These are phyloP conservation scores for Crithidia sp. DNA, from an alignment of 208 protist species.

Conservation along the genomic window DNA sequence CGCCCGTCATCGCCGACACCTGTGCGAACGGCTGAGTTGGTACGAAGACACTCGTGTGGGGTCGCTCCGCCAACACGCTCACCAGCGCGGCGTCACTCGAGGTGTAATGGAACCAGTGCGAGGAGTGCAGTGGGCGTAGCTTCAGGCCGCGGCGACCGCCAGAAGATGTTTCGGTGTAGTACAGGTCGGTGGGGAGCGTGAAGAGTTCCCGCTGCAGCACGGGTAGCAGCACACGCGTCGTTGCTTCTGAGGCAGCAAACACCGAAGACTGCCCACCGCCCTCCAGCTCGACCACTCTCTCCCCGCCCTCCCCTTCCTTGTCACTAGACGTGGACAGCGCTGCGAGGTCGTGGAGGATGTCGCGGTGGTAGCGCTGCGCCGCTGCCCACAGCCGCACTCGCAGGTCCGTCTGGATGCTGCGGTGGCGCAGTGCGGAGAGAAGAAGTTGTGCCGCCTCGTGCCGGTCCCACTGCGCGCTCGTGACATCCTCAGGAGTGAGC, in stretches of 20 bases:
- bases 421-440: conserved; percentile 3
- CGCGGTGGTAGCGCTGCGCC: conserved; percentile 25
- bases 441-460: conserved; percentile 21
- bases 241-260: not conserved
- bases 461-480: conserved; percentile 21
- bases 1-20: not conserved
- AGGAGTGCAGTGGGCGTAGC: not conserved
- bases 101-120: conserved; percentile 7
- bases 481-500: conserved; percentile 9
- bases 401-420: conserved; percentile 10
- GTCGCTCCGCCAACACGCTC: conserved; percentile 1
- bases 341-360: conserved; percentile 2
- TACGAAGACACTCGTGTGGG: conserved; percentile 5
- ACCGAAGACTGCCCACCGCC: too few species aligned
- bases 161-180: not conserved
- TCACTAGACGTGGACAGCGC: not conserved
- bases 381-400: conserved; percentile 18
- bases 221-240: not conserved
- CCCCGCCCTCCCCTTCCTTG: not conserved
- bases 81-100: not conserved
- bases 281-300: too few species aligned
- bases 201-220: conserved; percentile 4
- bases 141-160: not conserved
- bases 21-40: not conserved
- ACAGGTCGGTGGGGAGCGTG: not conserved